Base-by-base conservation (phyloP, 2,329 filamentous ascomycete genomes). In the Aspergillus spinulosporus region DNA sequence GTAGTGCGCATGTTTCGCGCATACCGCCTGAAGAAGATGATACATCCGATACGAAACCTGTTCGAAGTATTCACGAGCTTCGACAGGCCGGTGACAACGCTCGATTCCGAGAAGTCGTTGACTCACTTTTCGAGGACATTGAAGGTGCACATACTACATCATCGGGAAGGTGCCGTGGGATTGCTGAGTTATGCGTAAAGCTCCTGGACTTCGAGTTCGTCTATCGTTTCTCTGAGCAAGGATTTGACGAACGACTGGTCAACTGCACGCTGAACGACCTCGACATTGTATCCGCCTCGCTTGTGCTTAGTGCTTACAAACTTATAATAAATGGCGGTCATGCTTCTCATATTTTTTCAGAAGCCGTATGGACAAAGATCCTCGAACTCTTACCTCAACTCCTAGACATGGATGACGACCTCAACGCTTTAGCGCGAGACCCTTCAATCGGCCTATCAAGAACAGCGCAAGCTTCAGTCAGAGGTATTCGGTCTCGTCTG, bases 161-260 rank as follows among this genome's bases (percentile, higher is more conserved):
- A 12, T 80, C 80, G 3, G 74, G 76, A 36, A 76, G 78, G 57
- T 78, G 83, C 43, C 82, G 75, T 64, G 80, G 80, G 2, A 74
- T 86, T 58, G 70, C 84, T 39, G 82, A 85, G 52, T 70, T 87
- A n/a, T 78, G 79, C 50, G 71, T 69, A 28, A 84, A 82, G 61
- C 72, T 86, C 55, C 62, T 74, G 2, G 79, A 78, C 37, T 49
- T 67, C 21, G 65, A 67, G 14, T 74, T 75, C 52, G 64, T 66
- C 32, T 67, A 66, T n/a, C 72, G 73, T 31, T 92, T 96, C 65
- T 81, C 88, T 15, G 87, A 92, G 59, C 87, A 90, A 62, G 84
- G 85, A 5, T 84, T 88, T 54, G 88, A 90, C 59, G 82, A 85
- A 52, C 83, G 82, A 29, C 78, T 97, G 12, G 82, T 91, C 51